phyloP scores from a whole-genome alignment of 495 filamentous ascomycete genomes.

The Neurospora sp. region DNA sequence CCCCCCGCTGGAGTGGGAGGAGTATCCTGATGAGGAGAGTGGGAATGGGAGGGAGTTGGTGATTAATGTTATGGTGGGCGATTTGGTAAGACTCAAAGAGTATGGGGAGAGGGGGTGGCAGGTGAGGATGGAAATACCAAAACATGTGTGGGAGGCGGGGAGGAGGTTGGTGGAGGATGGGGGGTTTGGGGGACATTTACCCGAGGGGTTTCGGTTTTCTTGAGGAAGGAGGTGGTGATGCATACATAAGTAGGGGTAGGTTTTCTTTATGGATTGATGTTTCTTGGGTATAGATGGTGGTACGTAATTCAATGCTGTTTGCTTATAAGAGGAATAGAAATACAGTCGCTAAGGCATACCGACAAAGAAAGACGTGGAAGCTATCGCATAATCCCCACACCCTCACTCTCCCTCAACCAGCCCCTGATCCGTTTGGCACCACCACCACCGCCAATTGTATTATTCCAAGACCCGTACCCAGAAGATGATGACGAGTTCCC shows the following conservation, averaged over 20 bases:
- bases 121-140: conserved; percentile 25
- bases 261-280: not conserved
- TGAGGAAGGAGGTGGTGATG: not conserved
- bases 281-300: not conserved
- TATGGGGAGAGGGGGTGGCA: conserved; percentile 28
- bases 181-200: conserved; percentile 24
- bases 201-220: conserved; percentile 4
- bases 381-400: not conserved
- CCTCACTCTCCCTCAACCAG: not conserved
- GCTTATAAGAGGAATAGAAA: not conserved
- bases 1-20: conserved; percentile 20
- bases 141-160: conserved; percentile 25
- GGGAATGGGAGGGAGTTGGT: conserved; percentile 25
- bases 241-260: not conserved
- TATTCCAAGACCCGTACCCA: not conserved
- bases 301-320: not conserved
- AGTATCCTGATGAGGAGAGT: conserved; percentile 22
- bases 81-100: conserved; percentile 27
- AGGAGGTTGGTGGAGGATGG: conserved; percentile 20
- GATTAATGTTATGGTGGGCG: conserved; percentile 29
- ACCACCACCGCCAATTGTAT: not conserved
- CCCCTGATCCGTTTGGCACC: not conserved
- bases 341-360: not conserved
- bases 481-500: not conserved
- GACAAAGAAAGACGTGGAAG: not conserved